phyloP scores from a whole-genome alignment of 306 rosid genomes.

The Oxytropis ochrocephala region DNA sequence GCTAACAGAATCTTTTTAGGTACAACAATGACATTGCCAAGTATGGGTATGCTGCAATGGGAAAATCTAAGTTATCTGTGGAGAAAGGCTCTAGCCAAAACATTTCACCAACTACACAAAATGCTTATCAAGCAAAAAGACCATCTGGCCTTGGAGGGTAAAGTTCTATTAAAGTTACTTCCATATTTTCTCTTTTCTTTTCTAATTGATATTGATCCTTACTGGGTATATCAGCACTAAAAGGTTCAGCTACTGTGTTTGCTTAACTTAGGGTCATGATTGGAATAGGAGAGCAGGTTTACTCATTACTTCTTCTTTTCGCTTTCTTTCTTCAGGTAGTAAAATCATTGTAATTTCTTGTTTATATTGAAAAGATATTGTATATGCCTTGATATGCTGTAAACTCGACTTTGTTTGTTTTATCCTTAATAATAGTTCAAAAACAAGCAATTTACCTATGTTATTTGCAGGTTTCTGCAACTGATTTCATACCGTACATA shows the following conservation, averaged over 20 bases:
- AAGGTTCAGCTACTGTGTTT: constrained; percentile 17
- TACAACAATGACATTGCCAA: constrained; percentile 94
- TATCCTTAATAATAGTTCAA: neutral
- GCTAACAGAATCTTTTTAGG: constrained; percentile 40
- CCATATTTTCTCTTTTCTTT: constrained; percentile 1
- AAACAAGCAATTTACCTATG: constrained; percentile 20
- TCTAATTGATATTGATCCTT: constrained; percentile 2
- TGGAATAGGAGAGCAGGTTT: constrained; percentile 73
- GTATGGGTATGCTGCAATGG: constrained; percentile 82
- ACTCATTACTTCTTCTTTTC: constrained; percentile 63
- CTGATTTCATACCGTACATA: constrained; percentile 70
- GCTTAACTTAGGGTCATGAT: constrained; percentile 62
- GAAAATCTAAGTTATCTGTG: constrained; percentile 37
- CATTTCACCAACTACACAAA: constrained; percentile 29
- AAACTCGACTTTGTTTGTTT: neutral
- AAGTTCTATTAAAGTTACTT: constrained; percentile 24
- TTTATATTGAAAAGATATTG: neutral
- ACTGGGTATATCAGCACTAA: neutral
- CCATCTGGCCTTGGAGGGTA: constrained; percentile 80
- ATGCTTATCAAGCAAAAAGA: constrained; percentile 34
- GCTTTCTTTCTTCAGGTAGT: constrained; percentile 85
- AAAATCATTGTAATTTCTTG: constrained; percentile 1
- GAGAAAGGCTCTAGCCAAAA: constrained; percentile 38
- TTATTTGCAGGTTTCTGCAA: constrained; percentile 61
- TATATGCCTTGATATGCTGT: constrained; percentile 15